These are phyloP conservation scores for Cryptococcus sp. DNA, from an alignment of 1,284 basidiomycete genomes.

Conservation along the genomic window DNA sequence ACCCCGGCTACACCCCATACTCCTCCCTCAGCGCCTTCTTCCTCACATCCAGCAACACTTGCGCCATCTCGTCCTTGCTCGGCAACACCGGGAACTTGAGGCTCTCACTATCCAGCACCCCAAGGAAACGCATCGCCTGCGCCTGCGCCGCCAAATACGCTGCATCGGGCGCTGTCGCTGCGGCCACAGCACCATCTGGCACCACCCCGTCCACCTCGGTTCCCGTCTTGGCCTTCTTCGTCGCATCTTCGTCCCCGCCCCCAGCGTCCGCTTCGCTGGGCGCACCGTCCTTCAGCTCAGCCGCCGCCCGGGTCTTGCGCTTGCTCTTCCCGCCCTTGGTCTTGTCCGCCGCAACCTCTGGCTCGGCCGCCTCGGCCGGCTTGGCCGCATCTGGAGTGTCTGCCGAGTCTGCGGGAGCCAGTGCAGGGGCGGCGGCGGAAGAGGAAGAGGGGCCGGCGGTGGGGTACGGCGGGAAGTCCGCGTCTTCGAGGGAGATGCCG, in stretches of 20 bases:
- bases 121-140: conserved; percentile 56
- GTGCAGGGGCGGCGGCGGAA: neutral
- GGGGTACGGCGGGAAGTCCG: conserved; percentile 15
- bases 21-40: conserved; percentile 82
- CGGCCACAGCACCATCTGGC: conserved; percentile 7
- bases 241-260: conserved; percentile 9
- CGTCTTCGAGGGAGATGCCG: conserved; percentile 4
- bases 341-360: neutral
- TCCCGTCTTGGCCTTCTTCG: conserved; percentile 11
- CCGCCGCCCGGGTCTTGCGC: conserved; percentile 26
- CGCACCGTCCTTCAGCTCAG: neutral
- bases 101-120: conserved; percentile 68
- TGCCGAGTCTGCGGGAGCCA: conserved; percentile 4
- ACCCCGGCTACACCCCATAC: conserved; percentile 53
- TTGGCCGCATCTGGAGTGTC: neutral
- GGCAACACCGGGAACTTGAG: conserved; percentile 73
- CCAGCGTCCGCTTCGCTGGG: conserved; percentile 3
- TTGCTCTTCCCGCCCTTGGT: conserved; percentile 18
- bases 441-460: conserved; percentile 8
- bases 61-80: conserved; percentile 72
- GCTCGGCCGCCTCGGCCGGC: too few species aligned
- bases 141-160: conserved; percentile 19
- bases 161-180: conserved; percentile 14
- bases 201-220: too few species aligned
- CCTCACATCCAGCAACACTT: conserved; percentile 67